Base-by-base conservation (phyloP, 208 protist genomes). In the Acanthamoeba quina region DNA sequence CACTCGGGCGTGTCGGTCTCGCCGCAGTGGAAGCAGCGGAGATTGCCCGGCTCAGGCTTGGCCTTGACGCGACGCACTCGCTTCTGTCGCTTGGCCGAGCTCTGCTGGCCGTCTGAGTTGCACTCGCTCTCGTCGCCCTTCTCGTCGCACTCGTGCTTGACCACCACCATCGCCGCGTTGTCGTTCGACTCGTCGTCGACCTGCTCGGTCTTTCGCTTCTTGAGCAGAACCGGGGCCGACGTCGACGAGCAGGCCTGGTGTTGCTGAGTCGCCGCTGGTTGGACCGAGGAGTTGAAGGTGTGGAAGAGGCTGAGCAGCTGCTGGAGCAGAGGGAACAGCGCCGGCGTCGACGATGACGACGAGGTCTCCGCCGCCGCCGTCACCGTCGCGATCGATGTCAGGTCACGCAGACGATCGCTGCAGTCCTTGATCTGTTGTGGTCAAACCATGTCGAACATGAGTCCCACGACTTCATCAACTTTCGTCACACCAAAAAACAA, bases 261-360 rank as follows among this genome's bases (percentile, higher is more conserved):
- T 10, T 56, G 52, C 52, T 56, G 52, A 10, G 52, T 21, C 34
- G 19, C 37, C 21, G 29, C 26, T 49, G 34, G 37, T 17, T 78
- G 70, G 15, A 78, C 37, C 2, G 70, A 41, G 19, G 70, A 21
- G 37, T 78, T 78, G 70, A 78, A 78, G 5, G 70, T 78, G 70
- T 78, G 70, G 70, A 78, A 78, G 70, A 78, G 70, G 37, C 70
- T 49, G 34, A 78, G 37, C 70, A 78, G 70, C 70, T 78, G 70
- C 70, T 78, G 70, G 70, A 78, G 70, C 19, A 78, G 70, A 6
- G 70, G 70, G 21, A 78, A 78, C 70, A 78, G 41, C 19, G 70
- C 70, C 15, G 70, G 70, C 70, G 70, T 78, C 19, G 70, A 24
- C 34, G 70, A 49, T 11, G 37, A 6, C 15, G 29, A 7, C 31